Base-by-base conservation (phyloP, 2,329 filamentous ascomycete species). In the Escovopsis sp. region DNA sequence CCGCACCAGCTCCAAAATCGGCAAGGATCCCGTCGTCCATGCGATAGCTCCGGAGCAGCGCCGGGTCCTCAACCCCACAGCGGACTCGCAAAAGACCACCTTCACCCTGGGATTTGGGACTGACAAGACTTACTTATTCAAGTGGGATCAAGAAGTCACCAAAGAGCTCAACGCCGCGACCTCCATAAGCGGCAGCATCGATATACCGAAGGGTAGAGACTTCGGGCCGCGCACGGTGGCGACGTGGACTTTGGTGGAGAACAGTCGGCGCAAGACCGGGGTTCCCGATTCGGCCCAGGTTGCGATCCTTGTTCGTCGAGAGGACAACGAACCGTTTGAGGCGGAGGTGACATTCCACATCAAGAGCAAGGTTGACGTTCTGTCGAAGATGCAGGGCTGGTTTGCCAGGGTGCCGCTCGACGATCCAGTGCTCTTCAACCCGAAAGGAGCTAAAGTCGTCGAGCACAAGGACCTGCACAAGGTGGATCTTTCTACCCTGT, bases 31-130 rank as follows among this genome's bases (percentile, higher is more conserved):
- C 7, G 34, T 24, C 20, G 33, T 41, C 24, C 33, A 41, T 0
- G 24, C 39, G 8, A 41, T 41, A 4, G 39, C 39, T 15, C 39
- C 39, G 14, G 39, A 41, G n/a, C 33, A 41, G 24, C 35, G 39
- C 13, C 36, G 39, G 39, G n/a, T 32, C 1, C 25, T 41, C n/a
- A 13, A 31, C n/a, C 39, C 39, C 0, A 41, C 39, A 11, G 15
- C 36, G 16, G 39, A 41, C 13, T 14, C 29, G 4, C n/a, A 41
- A 14, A 29, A 20, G 7, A 41, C 20, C 14, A 36, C 36, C 0
- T 33, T 33, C 1, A 33, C n/a, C n/a, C n/a, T n/a, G n/a, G n/a
- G n/a, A n/a, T n/a, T n/a, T n/a, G n/a, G n/a, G n/a, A n/a, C n/a
- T n/a, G n/a, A n/a, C n/a, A n/a, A n/a, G n/a, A n/a, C n/a, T n/a